Percentiles rank a stretch among this genome's conserved stretches.
These are phyloP conservation scores for Leishmania turanica DNA, from an alignment of 208 protist genomes.

Conservation along the genomic window DNA sequence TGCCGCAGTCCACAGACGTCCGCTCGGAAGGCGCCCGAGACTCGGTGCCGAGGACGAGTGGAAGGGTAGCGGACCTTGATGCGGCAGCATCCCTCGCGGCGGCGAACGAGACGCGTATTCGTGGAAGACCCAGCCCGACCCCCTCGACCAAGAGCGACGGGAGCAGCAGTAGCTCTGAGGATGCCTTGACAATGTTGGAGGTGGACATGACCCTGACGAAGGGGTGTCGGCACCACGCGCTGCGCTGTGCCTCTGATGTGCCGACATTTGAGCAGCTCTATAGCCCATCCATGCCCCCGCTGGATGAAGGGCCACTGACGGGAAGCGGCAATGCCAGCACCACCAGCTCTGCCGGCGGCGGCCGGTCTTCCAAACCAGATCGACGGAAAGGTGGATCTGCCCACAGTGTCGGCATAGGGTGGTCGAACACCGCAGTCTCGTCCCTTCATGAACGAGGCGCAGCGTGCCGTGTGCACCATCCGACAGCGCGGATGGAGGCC, in stretches of 20 bases:
- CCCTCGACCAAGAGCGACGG: neutral
- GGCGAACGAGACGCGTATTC: neutral
- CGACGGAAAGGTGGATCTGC: neutral
- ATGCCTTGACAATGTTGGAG: constrained; percentile 49
- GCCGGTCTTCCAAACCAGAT: neutral
- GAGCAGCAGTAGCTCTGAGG: constrained; percentile 25
- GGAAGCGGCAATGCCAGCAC: constrained; percentile 1
- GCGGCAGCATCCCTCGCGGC: neutral
- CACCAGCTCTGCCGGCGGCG: neutral
- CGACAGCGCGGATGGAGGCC: neutral
- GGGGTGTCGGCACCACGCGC: constrained; percentile 31
- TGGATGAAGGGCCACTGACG: neutral
- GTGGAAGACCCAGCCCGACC: neutral
- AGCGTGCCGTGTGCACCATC: neutral
- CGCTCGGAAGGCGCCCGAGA: constrained; percentile 11
- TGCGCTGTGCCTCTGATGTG: constrained; percentile 17
- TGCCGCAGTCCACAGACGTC: constrained; percentile 6
- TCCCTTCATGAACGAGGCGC: neutral
- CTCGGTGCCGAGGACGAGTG: neutral
- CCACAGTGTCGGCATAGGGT: neutral
- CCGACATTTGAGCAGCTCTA: constrained; percentile 55
- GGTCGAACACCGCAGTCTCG: neutral
- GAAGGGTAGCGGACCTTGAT: neutral
- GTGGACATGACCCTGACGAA: constrained; percentile 44
- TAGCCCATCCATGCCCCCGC: constrained; percentile 21